Evolutionary conservation across 2,329 filamentous ascomycete genomes (phyloP).

Genomic region (Eutypa lata): DNA sequence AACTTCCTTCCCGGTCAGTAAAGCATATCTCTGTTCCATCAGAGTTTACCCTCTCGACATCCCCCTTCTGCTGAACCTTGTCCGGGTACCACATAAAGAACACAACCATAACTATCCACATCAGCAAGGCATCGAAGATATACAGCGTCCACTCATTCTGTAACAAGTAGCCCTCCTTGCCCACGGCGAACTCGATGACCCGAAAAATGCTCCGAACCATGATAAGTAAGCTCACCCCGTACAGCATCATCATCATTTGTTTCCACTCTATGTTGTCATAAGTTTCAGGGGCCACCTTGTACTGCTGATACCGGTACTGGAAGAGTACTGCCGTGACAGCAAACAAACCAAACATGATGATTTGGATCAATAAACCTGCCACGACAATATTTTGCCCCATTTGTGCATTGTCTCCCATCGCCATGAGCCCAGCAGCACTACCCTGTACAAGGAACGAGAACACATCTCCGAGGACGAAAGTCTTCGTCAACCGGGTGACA

Average conservation of each 20-base stretch:
- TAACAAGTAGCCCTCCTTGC: conserved; percentile 37
- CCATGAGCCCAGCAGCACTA: conserved; percentile 37
- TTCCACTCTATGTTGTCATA: conserved; percentile 20
- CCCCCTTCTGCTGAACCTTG: too few relatives aligned
- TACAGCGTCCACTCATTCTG: conserved; percentile 39
- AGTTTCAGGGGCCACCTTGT: not conserved
- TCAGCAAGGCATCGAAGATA: conserved; percentile 39
- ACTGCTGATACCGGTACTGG: conserved; percentile 29
- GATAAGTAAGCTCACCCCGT: conserved; percentile 38
- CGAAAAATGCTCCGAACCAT: conserved; percentile 41
- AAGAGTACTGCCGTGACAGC: conserved; percentile 45
- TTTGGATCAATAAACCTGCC: conserved; percentile 53
- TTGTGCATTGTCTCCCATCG: conserved; percentile 18
- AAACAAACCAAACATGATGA: conserved; percentile 57
- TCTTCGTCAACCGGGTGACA: conserved; percentile 44
- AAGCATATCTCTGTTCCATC: too few relatives aligned
- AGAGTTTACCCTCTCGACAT: too few relatives aligned
- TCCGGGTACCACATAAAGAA: conserved; percentile 2
- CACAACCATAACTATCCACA: conserved; percentile 33
- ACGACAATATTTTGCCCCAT: conserved; percentile 53
- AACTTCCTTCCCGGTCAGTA: too few relatives aligned
- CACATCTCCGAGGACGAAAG: conserved; percentile 54
- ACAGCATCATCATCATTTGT: conserved; percentile 37
- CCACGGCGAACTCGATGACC: conserved; percentile 40
- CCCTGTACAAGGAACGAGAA: conserved; percentile 50